A percentile compares a stretch with the other conserved stretches of the same genome.
Conservation (phyloP, 257 asterid genomes). For the Nicotiana tomentosiformis region DNA sequence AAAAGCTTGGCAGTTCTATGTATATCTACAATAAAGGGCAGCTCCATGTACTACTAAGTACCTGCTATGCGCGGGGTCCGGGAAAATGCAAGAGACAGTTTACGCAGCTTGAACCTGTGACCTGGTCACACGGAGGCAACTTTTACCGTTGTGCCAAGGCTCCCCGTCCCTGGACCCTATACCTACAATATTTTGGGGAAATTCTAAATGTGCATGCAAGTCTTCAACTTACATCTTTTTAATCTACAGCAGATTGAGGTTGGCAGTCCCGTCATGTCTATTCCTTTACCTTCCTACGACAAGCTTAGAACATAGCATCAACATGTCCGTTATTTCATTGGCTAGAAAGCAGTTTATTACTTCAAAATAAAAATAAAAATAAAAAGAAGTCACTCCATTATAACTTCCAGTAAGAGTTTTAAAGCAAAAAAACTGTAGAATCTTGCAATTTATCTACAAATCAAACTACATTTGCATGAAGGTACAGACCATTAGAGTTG, state of each 20-base stretch:
- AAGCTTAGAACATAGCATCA: neutral
- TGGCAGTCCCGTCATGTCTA: neutral
- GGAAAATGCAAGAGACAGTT: too few species aligned
- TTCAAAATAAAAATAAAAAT: neutral
- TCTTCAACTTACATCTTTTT: neutral
- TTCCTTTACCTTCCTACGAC: neutral
- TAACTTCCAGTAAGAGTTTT: neutral
- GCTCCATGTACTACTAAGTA: too few species aligned
- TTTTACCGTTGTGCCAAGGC: too few species aligned
- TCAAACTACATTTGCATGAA: neutral
- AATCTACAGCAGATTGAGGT: neutral
- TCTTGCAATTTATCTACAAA: neutral
- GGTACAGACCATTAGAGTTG: too few species aligned
- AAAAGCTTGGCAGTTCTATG: neutral
- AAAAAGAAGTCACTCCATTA: neutral
- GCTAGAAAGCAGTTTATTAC: neutral
- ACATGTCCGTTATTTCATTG: neutral
- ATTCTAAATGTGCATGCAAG: neutral
- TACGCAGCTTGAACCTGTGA: too few species aligned
- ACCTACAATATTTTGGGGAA: neutral
- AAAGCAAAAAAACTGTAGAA: neutral
- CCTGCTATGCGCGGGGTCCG: too few species aligned
- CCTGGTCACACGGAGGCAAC: too few species aligned
- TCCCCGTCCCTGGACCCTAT: neutral
- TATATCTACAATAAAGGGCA: too few species aligned